phyloP scores from a whole-genome alignment of 331 rosid genomes.

The Malus hybrid region DNA sequence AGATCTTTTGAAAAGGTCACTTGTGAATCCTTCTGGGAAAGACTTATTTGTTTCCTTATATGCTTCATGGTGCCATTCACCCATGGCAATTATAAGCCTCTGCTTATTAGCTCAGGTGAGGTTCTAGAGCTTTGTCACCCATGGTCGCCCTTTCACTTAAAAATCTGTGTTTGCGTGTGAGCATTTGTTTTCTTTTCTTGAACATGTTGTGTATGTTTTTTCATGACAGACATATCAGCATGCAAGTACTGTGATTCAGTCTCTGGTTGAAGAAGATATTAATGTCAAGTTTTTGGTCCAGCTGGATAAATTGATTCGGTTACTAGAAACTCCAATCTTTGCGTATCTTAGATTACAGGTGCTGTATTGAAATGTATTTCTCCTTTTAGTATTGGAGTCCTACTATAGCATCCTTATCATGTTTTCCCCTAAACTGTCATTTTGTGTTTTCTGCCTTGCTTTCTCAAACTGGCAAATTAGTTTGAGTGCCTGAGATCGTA shows the following conservation, averaged over 20 bases:
- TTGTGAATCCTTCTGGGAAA: constrained; percentile 72
- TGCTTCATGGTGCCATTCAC: constrained; percentile 99
- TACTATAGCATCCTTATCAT: background rate
- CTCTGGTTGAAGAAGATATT: constrained; percentile 87
- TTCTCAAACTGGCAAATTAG: background rate
- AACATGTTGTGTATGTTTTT: background rate
- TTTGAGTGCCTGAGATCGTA: constrained; percentile 9
- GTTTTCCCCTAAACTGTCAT: too few species aligned
- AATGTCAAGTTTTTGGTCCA: constrained; percentile 87
- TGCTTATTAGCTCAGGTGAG: constrained; percentile 90
- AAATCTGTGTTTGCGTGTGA: constrained; percentile 9
- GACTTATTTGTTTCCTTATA: constrained; percentile 80
- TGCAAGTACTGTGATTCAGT: constrained; percentile 79
- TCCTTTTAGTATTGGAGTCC: background rate
- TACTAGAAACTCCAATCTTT: constrained; percentile 92
- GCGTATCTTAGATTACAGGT: constrained; percentile 97
- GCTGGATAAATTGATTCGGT: constrained; percentile 87
- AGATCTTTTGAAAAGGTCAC: constrained; percentile 67
- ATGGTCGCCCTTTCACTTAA: constrained; percentile 8
- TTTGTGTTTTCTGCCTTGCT: background rate
- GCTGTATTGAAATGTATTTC: background rate
- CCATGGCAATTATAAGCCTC: constrained; percentile 96
- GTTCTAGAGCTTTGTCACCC: background rate
- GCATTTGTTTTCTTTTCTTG: background rate
- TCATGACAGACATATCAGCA: constrained; percentile 82